A percentile compares a stretch with the other conserved stretches of the same genome.
These are phyloP conservation scores for Hemisphaericaspora xylanilytica DNA, from an alignment of 1,139 yeast species.

Conservation along the genomic window DNA sequence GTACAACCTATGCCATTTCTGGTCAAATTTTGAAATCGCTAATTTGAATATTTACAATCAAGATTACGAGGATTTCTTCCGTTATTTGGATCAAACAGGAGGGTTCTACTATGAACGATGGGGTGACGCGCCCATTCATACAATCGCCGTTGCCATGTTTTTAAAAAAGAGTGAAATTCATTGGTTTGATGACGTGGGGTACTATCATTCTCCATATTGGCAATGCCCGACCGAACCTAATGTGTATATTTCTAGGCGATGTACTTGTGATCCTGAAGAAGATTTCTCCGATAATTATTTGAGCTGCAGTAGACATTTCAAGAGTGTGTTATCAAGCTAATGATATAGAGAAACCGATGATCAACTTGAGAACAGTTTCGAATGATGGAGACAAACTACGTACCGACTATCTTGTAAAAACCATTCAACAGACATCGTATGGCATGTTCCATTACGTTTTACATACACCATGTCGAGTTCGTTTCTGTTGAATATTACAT, in stretches of 20 bases:
- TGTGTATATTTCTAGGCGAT: slow-evolving; percentile 19
- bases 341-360: too few species aligned
- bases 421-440: too few species aligned
- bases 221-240: slow-evolving; percentile 30
- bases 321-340: slow-evolving; percentile 4
- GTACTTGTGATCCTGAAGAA: slow-evolving; percentile 32
- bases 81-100: slow-evolving; percentile 28
- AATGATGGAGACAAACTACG: too few species aligned
- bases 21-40: slow-evolving; percentile 42
- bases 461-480: too few species aligned
- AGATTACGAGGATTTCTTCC: slow-evolving; percentile 25
- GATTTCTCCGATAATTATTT: slow-evolving; percentile 28
- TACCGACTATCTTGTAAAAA: too few species aligned
- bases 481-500: too few species aligned
- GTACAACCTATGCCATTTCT: slow-evolving; percentile 39
- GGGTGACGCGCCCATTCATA: slow-evolving; percentile 44
- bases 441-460: too few species aligned
- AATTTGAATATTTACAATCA: slow-evolving; percentile 24
- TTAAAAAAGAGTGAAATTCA: slow-evolving; percentile 24
- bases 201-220: slow-evolving; percentile 33
- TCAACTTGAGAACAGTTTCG: too few species aligned
- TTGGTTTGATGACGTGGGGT: slow-evolving; percentile 36
- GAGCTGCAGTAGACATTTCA: slow-evolving; percentile 34
- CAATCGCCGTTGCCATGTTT: slow-evolving; percentile 28
- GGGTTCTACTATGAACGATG: slow-evolving; percentile 42